Evolutionary conservation across 2,329 filamentous ascomycete species (phyloP).

Genomic region (Cladosporium sp.): DNA sequence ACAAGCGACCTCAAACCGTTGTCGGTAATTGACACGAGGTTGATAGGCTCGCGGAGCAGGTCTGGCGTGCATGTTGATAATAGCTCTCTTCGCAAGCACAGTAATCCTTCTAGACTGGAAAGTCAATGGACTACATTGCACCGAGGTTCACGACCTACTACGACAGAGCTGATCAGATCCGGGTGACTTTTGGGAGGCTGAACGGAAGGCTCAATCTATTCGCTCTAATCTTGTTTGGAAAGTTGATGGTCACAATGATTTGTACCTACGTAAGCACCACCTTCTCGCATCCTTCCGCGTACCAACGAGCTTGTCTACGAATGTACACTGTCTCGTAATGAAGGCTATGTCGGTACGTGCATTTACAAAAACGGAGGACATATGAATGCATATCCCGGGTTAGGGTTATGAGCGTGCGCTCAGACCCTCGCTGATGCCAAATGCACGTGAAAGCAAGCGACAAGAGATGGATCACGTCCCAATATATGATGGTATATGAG

Average conservation of each 20-base stretch:
- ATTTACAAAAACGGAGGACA: too few species aligned
- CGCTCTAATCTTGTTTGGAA: background rate
- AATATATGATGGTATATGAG: background rate
- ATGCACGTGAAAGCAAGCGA: background rate
- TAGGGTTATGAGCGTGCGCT: background rate
- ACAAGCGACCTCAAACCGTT: background rate
- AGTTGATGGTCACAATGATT: background rate
- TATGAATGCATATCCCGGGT: background rate
- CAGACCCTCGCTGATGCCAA: background rate
- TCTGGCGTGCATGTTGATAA: background rate
- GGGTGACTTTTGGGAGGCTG: background rate
- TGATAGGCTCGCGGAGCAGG: background rate
- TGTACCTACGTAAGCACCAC: background rate
- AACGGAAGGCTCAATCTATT: background rate
- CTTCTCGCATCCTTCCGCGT: background rate
- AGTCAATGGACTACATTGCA: background rate
- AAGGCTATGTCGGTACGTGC: too few species aligned
- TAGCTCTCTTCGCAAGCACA: background rate
- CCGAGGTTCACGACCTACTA: background rate
- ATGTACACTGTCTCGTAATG: too few species aligned
- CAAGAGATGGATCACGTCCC: background rate
- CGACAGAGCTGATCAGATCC: background rate
- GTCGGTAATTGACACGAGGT: background rate
- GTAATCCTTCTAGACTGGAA: background rate
- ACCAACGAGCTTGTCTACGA: too few species aligned